Evolutionary conservation across 768 basidiomycete species (phyloP).

Genomic region (Russula sp.): DNA sequence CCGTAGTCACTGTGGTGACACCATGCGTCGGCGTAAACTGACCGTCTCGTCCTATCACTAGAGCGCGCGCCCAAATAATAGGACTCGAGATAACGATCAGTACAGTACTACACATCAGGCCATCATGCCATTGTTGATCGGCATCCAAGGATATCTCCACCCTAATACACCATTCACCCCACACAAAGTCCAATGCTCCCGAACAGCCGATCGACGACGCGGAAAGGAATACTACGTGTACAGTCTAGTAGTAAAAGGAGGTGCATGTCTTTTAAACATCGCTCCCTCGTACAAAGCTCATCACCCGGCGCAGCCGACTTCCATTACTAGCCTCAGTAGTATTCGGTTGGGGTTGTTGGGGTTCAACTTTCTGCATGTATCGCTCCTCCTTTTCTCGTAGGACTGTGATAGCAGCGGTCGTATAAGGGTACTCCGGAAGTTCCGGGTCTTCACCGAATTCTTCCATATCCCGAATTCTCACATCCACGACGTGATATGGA

Average conservation of each 20-base stretch:
- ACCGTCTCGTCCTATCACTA: too few species aligned
- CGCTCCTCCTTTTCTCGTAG: constrained; percentile 15
- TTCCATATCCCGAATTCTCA: constrained; percentile 22
- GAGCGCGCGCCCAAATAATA: too few species aligned
- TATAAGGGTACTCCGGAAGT: constrained; percentile 18
- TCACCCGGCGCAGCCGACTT: constrained; percentile 20
- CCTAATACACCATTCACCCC: too few species aligned
- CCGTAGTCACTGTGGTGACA: too few species aligned
- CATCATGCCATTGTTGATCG: too few species aligned
- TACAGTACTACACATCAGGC: too few species aligned
- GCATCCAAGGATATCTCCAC: too few species aligned
- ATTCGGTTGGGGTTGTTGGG: not conserved
- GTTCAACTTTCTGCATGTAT: not conserved
- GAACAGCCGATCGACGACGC: too few species aligned
- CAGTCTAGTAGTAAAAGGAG: too few species aligned
- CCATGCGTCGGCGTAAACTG: too few species aligned
- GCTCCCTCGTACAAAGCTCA: constrained; percentile 21
- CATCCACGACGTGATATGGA: constrained; percentile 26
- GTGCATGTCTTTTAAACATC: constrained; percentile 8
- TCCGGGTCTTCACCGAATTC: constrained; percentile 15
- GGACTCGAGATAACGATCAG: too few species aligned
- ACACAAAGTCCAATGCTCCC: too few species aligned
- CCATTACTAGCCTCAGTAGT: not conserved
- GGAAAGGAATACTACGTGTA: not conserved
- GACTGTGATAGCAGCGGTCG: not conserved